Percentiles rank a stretch among this genome's conserved stretches.
Evolutionary conservation across 202 grass and related monocot species (phyloP).

Genomic region (Setaria italica): DNA sequence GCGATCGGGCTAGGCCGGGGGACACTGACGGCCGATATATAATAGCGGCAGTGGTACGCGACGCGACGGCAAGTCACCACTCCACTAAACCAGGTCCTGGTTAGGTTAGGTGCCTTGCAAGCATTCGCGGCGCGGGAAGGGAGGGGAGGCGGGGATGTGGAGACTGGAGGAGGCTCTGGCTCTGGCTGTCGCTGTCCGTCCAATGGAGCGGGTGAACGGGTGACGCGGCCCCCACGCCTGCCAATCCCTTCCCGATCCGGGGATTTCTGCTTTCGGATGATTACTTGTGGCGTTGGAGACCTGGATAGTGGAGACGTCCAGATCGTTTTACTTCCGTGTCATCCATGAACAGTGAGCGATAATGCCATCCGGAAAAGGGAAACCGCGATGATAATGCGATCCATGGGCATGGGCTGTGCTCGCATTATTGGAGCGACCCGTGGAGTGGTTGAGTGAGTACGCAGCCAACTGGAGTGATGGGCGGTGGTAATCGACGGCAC

Average conservation of each 20-base stretch:
- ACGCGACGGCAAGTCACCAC: conserved; percentile 21
- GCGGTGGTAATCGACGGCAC: not conserved
- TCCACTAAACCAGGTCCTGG: not conserved
- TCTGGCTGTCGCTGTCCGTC: not conserved
- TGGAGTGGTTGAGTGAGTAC: not conserved
- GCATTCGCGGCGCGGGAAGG: not conserved
- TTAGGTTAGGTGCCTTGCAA: conserved; percentile 7
- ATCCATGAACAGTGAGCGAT: not conserved
- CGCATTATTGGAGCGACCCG: not conserved
- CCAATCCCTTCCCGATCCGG: not conserved
- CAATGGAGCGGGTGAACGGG: not conserved
- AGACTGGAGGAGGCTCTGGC: not conserved
- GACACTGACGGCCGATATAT: not conserved
- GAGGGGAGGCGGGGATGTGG: not conserved
- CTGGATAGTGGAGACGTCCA: not conserved
- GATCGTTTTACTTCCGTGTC: not conserved
- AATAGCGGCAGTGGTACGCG: not conserved
- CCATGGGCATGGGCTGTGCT: not conserved
- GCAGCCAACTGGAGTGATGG: conserved; percentile 16
- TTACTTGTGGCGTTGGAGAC: not conserved
- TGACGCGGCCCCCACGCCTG: not conserved
- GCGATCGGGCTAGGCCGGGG: no score
- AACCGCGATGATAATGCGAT: not conserved
- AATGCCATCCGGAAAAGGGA: not conserved
- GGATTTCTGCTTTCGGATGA: not conserved